Evolutionary conservation across 345 rosid species (phyloP), one percentile per base, ranked within the genome.

Genomic region (Melastoma malabathricum): DNA sequence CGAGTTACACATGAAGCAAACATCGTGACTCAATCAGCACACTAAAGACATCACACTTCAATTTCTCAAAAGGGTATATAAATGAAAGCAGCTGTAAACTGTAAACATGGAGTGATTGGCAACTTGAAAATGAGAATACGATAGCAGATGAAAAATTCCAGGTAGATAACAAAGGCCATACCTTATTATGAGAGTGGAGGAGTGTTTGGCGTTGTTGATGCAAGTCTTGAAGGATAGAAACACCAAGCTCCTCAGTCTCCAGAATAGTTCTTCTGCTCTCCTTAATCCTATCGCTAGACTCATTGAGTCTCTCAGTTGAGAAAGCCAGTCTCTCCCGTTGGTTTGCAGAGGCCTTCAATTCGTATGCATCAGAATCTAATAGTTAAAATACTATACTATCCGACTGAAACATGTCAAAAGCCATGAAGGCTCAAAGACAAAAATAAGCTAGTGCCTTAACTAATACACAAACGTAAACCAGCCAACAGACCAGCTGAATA

Each of bases 191-290:
- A 29, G 96, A 81, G 50, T 86, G 89, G 19, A 90, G 71, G 45
- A 86, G 92, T 50, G 98, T 76, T 59, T 90, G 86, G 43, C 92
- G 75, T 59, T 90, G 98, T 62, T 86, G 96, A 61, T 81, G 81
- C 64, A 86, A 65, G 67, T 90, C 94, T 78, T 82, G 86, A 60
- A 86, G 82, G 56, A 86, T 81, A 15, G 94, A 82, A 60, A 80
- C 78, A 50, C 92, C 94, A 14, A 84, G 77, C 64, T 84, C 94
- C 77, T 90, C 94, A 25, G 96, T 86, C 73, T 90, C 98, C 59
- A 90, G 76, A 66, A 82, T 52, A 18, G 79, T 64, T 78, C 92
- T 86, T 80, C 94, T 84, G 62, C 96, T 77, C 58, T 90, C 89
- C 65, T 72, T 82, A 47, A 86, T 80, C 71, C 89, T 72, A 16